Evolutionary conservation across 2,329 filamentous ascomycete genomes (phyloP).

Genomic region (Fusarium chlamydosporum): DNA sequence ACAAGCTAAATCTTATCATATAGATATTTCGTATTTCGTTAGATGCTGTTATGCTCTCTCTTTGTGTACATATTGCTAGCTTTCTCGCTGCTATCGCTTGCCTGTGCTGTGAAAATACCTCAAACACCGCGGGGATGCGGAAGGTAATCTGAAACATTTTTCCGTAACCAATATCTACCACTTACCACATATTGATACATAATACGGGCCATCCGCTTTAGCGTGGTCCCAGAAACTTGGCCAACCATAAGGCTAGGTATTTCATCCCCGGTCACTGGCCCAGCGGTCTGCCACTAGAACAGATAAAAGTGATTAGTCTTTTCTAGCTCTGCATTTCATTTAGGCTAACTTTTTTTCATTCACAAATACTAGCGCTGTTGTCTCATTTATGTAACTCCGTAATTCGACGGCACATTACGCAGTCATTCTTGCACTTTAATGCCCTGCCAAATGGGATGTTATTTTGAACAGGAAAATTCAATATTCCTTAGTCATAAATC

Average conservation of each 20-base stretch:
- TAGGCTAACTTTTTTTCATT: neutral
- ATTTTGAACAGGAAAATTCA: neutral
- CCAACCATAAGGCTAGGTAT: constrained; percentile 5
- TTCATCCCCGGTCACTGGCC: neutral
- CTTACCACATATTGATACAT: constrained; percentile 9
- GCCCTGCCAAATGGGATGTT: neutral
- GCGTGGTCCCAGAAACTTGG: constrained; percentile 4
- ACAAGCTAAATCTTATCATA: neutral
- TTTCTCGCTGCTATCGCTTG: neutral
- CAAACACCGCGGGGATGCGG: neutral
- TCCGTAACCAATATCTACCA: neutral
- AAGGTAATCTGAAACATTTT: neutral
- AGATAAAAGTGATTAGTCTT: neutral
- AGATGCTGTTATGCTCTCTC: neutral
- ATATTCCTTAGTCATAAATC: neutral
- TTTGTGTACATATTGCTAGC: neutral
- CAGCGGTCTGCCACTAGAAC: neutral
- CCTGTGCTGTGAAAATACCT: neutral
- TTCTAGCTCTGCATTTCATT: neutral
- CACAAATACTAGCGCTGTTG: neutral
- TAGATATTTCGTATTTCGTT: neutral
- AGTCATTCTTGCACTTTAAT: constrained; percentile 2
- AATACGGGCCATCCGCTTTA: neutral
- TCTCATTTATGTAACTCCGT: constrained; percentile 2
- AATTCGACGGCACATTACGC: neutral